Conservation (phyloP, 352 stramenopile genomes). For the Phytophthora nicotianae region DNA sequence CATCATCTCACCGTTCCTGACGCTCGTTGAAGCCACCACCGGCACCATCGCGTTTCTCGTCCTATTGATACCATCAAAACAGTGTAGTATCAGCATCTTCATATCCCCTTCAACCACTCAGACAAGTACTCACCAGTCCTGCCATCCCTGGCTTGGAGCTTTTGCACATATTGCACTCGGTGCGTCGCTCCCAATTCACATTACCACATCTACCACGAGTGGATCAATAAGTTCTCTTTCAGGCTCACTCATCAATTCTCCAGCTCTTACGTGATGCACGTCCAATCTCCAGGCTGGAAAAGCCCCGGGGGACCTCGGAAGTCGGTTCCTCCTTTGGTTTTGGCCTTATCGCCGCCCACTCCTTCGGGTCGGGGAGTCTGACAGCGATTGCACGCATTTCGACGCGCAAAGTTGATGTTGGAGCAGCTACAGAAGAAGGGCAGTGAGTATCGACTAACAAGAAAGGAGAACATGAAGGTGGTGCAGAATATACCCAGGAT, state of each 20-base stretch:
- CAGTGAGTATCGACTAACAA: slow-evolving; percentile 5
- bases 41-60: slow-evolving; percentile 79
- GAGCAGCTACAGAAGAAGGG: slow-evolving; percentile 52
- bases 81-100: slow-evolving; percentile 1
- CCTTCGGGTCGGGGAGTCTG: slow-evolving; percentile 66
- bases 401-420: slow-evolving; percentile 87
- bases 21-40: slow-evolving; percentile 87
- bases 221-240: background rate
- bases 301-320: slow-evolving; percentile 67
- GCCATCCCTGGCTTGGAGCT: slow-evolving; percentile 72
- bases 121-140: slow-evolving; percentile 45
- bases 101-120: background rate
- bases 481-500: slow-evolving; percentile 54
- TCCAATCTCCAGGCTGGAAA: slow-evolving; percentile 84
- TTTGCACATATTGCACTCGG: slow-evolving; percentile 91
- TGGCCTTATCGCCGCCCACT: slow-evolving; percentile 31
- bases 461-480: background rate
- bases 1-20: slow-evolving; percentile 64
- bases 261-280: slow-evolving; percentile 70
- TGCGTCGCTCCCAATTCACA: slow-evolving; percentile 85
- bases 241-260: background rate
- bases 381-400: slow-evolving; percentile 82
- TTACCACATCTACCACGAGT: slow-evolving; percentile 72
- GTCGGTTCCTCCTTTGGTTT: slow-evolving; percentile 38
- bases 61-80: slow-evolving; percentile 32